Evolutionary conservation across 805 yeast species (phyloP), one percentile per base, ranked within the genome.

Genomic region (Hanseniaspora pseudoguilliermondii): DNA sequence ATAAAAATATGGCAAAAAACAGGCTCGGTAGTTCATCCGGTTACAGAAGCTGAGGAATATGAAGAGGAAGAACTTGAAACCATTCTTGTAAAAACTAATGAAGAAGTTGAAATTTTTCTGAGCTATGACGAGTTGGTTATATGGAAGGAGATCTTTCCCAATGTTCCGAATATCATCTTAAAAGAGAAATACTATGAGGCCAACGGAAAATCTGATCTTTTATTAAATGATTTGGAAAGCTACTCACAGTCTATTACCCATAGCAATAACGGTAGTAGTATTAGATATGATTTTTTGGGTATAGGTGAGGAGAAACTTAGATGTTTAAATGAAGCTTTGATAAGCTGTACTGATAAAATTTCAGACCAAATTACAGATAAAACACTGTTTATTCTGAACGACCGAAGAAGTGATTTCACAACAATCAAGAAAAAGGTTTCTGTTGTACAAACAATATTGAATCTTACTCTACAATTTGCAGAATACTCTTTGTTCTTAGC

Each of bases 81-180:
- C 6, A 20, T 18, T 9, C 32, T 27, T 3, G 23, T 32, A 18
- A 18, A 16, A 5, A 29, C 27, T 5, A 20, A 16, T 15, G 47
- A 53, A 46, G 50, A 46, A 21, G 27, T 39, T 21, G 56, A 53
- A 32, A 20, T 53, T 5, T 32, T 39, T 29, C 21, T 53, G 21
- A 46, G 47, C n/a, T n/a, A 29, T 18, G 16, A 44, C 8, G 50
- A 53, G 20, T 15, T 53, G 4, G 35, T n/a, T 16, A 32, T 36
- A 2, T 53, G 49, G 50, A 53, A 53, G 32, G 50, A 44, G 16
- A 29, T 39, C 15, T 53, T 46, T n/a, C 50, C 49, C 16, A 25
- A 39, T 15, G 21, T 53, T 20, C 35, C 56, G 39, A 44, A 46
- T 21, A 15, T 20, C 13, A 7, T n/a, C 15, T 7, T 53, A 3